Conservation (phyloP, 768 basidiomycete species). For the Termitomyces titanicus region DNA sequence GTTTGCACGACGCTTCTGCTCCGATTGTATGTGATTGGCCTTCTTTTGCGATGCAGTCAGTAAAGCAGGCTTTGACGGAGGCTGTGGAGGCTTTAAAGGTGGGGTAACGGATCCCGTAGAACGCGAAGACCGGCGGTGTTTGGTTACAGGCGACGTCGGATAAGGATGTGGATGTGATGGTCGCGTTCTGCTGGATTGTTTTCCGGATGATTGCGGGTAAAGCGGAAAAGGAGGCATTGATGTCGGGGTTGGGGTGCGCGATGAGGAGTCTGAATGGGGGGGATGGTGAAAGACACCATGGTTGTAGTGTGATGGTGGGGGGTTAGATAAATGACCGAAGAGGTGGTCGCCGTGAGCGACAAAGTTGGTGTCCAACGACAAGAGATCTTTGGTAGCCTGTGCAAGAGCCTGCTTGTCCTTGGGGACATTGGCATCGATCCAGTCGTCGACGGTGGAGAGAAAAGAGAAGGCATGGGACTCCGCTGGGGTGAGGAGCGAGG, state of each 20-base stretch:
- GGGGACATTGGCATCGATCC: slow-evolving; percentile 40
- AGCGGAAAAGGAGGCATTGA: slow-evolving; percentile 16
- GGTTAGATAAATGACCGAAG: slow-evolving; percentile 6
- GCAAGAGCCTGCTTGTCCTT: slow-evolving; percentile 63
- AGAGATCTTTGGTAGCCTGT: slow-evolving; percentile 81
- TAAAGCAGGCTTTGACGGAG: slow-evolving; percentile 40
- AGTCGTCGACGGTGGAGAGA: slow-evolving; percentile 46
- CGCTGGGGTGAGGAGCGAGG: slow-evolving; percentile 57
- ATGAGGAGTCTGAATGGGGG: slow-evolving; percentile 17
- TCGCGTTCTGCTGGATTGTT: slow-evolving; percentile 10
- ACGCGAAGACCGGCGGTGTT: slow-evolving; percentile 5
- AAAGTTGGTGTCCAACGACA: slow-evolving; percentile 54
- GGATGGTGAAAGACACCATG: slow-evolving; percentile 10
- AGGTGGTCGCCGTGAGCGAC: slow-evolving; percentile 2
- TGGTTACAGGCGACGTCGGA: slow-evolving; percentile 8
- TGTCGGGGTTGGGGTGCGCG: slow-evolving; percentile 20
- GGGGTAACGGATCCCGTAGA: slow-evolving; percentile 7
- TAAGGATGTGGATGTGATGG: slow-evolving; percentile 17
- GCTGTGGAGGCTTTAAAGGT: slow-evolving; percentile 4
- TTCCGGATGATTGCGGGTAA: slow-evolving; percentile 7
- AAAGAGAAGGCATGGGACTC: slow-evolving; percentile 70
- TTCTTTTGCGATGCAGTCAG: slow-evolving; percentile 86
- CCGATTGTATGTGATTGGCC: slow-evolving; percentile 90
- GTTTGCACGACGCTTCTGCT: slow-evolving; percentile 91
- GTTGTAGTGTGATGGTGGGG: slow-evolving; percentile 8